These are phyloP conservation scores for Liriodendron chinense DNA, from an alignment of 164 flowering plant genomes.

Conservation along the genomic window DNA sequence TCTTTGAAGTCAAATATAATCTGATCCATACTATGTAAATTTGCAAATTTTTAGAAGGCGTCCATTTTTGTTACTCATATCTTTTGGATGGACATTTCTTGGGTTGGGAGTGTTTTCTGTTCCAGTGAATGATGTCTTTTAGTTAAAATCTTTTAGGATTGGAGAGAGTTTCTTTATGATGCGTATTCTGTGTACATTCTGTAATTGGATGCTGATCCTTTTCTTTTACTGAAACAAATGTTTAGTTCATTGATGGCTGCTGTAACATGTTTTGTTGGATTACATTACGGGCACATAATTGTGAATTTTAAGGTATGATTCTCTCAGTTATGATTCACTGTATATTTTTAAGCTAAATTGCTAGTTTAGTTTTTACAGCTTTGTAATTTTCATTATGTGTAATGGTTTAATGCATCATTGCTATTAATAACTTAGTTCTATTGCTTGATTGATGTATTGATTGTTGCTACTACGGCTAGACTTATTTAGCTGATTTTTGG, in stretches of 20 bases:
- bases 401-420: neutral
- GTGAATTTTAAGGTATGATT: slow-evolving; percentile 52
- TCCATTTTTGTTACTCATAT: neutral
- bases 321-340: neutral
- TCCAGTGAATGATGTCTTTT: neutral
- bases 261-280: slow-evolving; percentile 63
- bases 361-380: neutral
- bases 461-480: slow-evolving; percentile 6
- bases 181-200: neutral
- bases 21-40: too few species aligned
- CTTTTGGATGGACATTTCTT: neutral
- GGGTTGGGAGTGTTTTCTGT: neutral
- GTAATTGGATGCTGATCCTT: neutral
- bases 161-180: neutral
- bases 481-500: slow-evolving; percentile 6
- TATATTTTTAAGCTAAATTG: neutral
- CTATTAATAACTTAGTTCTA: neutral
- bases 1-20: too few species aligned
- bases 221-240: slow-evolving; percentile 13
- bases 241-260: slow-evolving; percentile 74
- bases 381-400: neutral
- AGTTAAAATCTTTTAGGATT: neutral
- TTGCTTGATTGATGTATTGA: neutral
- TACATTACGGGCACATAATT: slow-evolving; percentile 71
- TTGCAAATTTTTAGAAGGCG: too few species aligned